These are phyloP conservation scores for Colletotrichum godetiae DNA, from an alignment of 2,329 filamentous ascomycete genomes.

Conservation along the genomic window DNA sequence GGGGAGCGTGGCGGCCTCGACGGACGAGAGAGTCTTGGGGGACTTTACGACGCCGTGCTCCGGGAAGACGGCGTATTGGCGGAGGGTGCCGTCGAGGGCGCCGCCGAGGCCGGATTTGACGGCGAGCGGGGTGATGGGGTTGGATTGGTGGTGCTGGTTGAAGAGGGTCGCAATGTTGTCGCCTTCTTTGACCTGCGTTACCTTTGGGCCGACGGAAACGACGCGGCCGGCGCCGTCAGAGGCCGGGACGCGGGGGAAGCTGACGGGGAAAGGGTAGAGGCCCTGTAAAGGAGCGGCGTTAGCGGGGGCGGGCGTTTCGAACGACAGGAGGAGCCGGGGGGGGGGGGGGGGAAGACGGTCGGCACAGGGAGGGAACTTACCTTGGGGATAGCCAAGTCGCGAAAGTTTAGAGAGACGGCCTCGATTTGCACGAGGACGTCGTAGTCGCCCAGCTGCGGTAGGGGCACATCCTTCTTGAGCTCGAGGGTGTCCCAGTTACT, in stretches of 20 bases:
- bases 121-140: slow-evolving; percentile 48
- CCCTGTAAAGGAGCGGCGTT: slow-evolving; percentile 44
- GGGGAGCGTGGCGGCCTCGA: slow-evolving; percentile 67
- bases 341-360: neutral
- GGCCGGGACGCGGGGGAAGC: slow-evolving; percentile 58
- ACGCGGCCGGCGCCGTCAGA: slow-evolving; percentile 67
- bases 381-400: slow-evolving; percentile 62
- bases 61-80: slow-evolving; percentile 74
- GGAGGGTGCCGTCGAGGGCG: slow-evolving; percentile 73
- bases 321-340: neutral
- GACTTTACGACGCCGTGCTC: slow-evolving; percentile 75
- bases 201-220: slow-evolving; percentile 60
- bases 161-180: slow-evolving; percentile 72
- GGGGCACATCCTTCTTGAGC: slow-evolving; percentile 61
- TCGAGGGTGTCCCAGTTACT: slow-evolving; percentile 70
- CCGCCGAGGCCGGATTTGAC: slow-evolving; percentile 73
- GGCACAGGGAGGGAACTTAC: slow-evolving; percentile 28
- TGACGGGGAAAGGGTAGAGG: slow-evolving; percentile 56
- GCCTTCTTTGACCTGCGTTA: slow-evolving; percentile 61
- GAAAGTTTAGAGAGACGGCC: slow-evolving; percentile 65
- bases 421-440: slow-evolving; percentile 77
- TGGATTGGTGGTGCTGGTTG: slow-evolving; percentile 64
- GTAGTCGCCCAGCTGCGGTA: slow-evolving; percentile 74
- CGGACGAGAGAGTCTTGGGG: slow-evolving; percentile 64
- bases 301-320: neutral